phyloP scores from a whole-genome alignment of 2,329 filamentous ascomycete species.

The Diplodia mutila region DNA sequence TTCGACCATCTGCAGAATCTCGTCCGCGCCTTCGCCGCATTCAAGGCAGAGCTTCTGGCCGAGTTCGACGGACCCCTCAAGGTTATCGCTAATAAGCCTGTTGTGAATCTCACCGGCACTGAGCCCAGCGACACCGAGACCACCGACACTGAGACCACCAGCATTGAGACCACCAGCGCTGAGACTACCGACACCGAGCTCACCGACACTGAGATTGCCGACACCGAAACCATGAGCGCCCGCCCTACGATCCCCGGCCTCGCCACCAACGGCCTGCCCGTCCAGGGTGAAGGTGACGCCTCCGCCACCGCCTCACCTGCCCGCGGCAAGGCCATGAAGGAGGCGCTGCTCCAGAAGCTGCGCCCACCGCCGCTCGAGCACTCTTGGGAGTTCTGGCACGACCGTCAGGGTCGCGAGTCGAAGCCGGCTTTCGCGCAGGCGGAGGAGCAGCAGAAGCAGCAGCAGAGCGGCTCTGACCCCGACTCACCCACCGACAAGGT shows the following conservation, averaged over 20 bases:
- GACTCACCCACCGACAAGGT: constrained; percentile 28
- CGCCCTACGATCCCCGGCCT: constrained; percentile 35
- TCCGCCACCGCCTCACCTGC: constrained; percentile 70
- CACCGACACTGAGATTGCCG: too few relatives aligned
- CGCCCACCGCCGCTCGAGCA: constrained; percentile 56
- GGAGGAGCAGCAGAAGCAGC: constrained; percentile 30
- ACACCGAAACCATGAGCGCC: constrained; percentile 6
- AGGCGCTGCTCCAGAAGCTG: constrained; percentile 49
- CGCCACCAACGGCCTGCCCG: constrained; percentile 55
- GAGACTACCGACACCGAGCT: too few relatives aligned
- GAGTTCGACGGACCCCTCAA: constrained; percentile 20
- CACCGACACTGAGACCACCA: too few relatives aligned
- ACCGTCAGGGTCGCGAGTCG: constrained; percentile 45
- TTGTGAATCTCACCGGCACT: background rate
- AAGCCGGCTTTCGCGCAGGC: constrained; percentile 23
- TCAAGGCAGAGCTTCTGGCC: constrained; percentile 7
- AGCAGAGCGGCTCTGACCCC: constrained; percentile 35
- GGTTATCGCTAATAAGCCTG: background rate
- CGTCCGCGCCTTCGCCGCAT: constrained; percentile 25
- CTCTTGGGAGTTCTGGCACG: constrained; percentile 58
- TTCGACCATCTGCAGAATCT: constrained; percentile 27
- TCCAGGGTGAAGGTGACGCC: constrained; percentile 62
- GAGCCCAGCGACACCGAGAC: background rate
- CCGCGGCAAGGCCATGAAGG: constrained; percentile 74
- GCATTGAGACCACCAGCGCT: too few relatives aligned